Percentiles rank a stretch among this genome's conserved stretches.
These are phyloP conservation scores for Fusarium foetens DNA, from an alignment of 2,329 filamentous ascomycete genomes.

Conservation along the genomic window DNA sequence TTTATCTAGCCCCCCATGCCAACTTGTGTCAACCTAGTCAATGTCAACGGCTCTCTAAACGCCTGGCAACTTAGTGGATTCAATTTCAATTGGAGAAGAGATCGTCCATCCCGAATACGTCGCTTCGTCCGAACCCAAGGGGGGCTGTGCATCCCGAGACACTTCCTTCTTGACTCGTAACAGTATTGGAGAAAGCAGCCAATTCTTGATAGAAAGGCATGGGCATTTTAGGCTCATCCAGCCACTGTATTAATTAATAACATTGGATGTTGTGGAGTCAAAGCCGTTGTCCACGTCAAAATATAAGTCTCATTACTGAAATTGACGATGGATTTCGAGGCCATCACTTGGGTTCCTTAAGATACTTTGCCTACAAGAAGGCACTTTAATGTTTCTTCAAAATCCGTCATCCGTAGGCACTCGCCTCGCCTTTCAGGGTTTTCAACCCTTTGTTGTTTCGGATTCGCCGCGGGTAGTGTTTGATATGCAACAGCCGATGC, in stretches of 20 bases:
- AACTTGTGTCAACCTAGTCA: background rate
- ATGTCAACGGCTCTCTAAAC: conserved; percentile 5
- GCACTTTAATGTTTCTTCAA: conserved; percentile 6
- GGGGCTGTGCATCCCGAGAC: conserved; percentile 29
- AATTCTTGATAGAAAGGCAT: background rate
- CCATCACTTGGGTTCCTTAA: background rate
- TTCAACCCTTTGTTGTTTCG: conserved; percentile 26
- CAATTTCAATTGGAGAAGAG: background rate
- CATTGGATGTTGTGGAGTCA: background rate
- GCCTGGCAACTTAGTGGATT: conserved; percentile 1
- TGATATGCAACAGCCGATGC: conserved; percentile 23
- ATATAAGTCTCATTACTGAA: background rate
- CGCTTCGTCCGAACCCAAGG: conserved; percentile 24
- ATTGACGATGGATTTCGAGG: background rate
- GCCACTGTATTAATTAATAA: background rate
- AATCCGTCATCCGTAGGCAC: background rate
- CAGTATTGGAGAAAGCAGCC: conserved; percentile 1
- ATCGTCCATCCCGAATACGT: conserved; percentile 22
- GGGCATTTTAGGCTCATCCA: background rate
- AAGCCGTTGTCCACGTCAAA: background rate
- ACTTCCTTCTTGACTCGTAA: conserved; percentile 5
- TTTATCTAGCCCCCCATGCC: background rate
- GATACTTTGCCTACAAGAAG: background rate
- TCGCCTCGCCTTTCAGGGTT: conserved; percentile 9
- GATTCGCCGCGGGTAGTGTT: conserved; percentile 30